Evolutionary conservation across 2,329 filamentous ascomycete species (phyloP), one percentile per base, ranked within the genome.

Genomic region (Nemania sp.): DNA sequence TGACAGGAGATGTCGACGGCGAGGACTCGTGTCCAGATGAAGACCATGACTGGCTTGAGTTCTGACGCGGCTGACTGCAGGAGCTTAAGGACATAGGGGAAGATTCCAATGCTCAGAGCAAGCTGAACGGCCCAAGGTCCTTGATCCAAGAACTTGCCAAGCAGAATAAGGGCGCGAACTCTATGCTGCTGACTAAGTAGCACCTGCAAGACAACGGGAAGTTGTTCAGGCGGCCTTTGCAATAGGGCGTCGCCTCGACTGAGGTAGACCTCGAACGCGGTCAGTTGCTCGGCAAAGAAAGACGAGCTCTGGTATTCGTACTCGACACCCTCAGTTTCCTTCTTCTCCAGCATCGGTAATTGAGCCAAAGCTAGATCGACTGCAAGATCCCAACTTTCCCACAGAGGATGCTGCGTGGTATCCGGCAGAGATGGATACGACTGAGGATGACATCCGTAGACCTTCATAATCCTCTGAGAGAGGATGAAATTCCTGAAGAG

Each of bases 71-170:
- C 94, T 4, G 95, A 98, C 74, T 99, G 95, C 17, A 99, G 80
- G 25, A 99, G 81, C 77, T 99, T 99, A 35, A 99, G 80, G n/a
- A 99, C 95, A 72, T 99, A 99, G 0, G 95, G 95, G 75, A 99
- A 99, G 64, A 99, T 99, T 21, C 95, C 95, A 63, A 99, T 99
- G 75, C 93, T 97, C 15, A 99, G 83, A 15, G 95, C 95, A 42
- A 99, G 86, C 74, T 98, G 95, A n/a, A 99, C 95, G 32, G 95
- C 96, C 95, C 95, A 99, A 0, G 95, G 95, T 0, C 95, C 95
- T 40, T 98, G 84, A 71, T 99, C 95, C 18, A 99, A 81, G 75
- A 99, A 99, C 67, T 92, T 91, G 59, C 93, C 95, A 0, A 99
- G 83, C 6, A 99, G 80, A 54, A 99, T 96, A 64, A 99, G 82